Base-by-base conservation (phyloP, 306 rosid genomes). In the Sesbania bispinosa region DNA sequence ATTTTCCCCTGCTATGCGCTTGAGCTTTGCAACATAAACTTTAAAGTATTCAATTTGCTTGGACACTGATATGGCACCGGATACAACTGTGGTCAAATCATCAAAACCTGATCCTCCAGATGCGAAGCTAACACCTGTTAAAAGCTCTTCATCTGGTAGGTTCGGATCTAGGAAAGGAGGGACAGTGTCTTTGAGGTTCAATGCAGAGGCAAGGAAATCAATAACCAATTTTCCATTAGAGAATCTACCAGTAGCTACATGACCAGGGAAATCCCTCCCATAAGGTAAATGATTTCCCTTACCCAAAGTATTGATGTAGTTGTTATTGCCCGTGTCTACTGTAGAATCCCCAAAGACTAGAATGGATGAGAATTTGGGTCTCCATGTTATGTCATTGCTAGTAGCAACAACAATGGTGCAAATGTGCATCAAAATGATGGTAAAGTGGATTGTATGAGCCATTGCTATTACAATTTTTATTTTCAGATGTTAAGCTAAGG, bases 271-370 rank as follows among this genome's bases (percentile, higher is more conserved):
- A 53, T 92, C 86, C 19, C 16, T 69, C 3, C 93, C 96, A 41
- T 85, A 85, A 6, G 97, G 96, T 0, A 11, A 62, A 75, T 84
- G 82, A 48, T 92, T 83, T 38, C 53, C 90, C 73, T 75, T 86
- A 2, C 53, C 43, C 23, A 51, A 7, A 1, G 93, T 87, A 1
- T n/a, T 24, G 4, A 87, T 60, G 81, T 79, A 84, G 71, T 87
- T 89, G 79, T 91, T 90, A 32, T 88, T 87, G 5, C 92, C 96
- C 1, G 88, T 41, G 29, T 87, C 97, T 4, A 84, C 85, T 0
- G 90, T 77, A 0, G 93, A 92, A 78, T 89, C 93, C 0, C 97
- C 97, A 11, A 91, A 87, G 4, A 84, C 65, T 15, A 85, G 74
- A 79, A 92, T 73, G 39, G 90, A 77, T 2, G 87, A 79, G 71